Percentiles rank a stretch among this genome's conserved stretches.
phyloP scores from a whole-genome alignment of 1,139 yeast species.

The Suhomyces bolitotheri region DNA sequence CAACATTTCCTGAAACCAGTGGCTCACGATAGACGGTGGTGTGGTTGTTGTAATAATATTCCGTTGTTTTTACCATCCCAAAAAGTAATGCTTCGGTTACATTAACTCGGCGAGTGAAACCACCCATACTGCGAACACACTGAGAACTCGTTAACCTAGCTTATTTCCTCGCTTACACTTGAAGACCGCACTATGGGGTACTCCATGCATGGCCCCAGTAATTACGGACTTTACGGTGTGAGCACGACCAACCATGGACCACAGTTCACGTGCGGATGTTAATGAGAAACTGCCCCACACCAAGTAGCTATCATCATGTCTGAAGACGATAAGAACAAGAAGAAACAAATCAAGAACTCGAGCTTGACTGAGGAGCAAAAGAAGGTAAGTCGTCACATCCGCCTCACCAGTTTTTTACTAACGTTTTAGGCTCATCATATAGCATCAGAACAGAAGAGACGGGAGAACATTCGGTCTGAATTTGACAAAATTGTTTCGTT shows the following conservation, averaged over 20 bases:
- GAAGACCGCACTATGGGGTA: too few species aligned
- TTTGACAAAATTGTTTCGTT: slow-evolving; percentile 46
- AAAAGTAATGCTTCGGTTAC: too few species aligned
- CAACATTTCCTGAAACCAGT: too few species aligned
- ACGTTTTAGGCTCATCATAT: slow-evolving; percentile 46
- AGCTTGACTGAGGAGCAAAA: slow-evolving; percentile 47
- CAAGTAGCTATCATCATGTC: slow-evolving; percentile 8
- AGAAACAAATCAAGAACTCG: slow-evolving; percentile 29
- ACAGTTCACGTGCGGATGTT: slow-evolving; percentile 2
- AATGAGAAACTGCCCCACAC: neutral
- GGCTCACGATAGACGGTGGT: too few species aligned
- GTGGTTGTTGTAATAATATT: too few species aligned
- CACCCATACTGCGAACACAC: too few species aligned
- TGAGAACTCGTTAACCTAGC: too few species aligned
- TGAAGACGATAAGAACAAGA: slow-evolving; percentile 13
- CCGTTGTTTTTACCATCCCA: too few species aligned
- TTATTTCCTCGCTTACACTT: too few species aligned
- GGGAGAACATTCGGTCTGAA: slow-evolving; percentile 49
- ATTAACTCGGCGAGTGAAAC: too few species aligned
- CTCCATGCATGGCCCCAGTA: too few species aligned
- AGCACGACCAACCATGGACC: slow-evolving; percentile 3
- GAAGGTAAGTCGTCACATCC: slow-evolving; percentile 31
- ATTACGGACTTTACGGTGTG: too few species aligned
- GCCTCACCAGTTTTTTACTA: neutral
- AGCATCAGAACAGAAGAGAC: slow-evolving; percentile 51